These are phyloP conservation scores for Candida nemodendra DNA, from an alignment of 805 yeast genomes.

Conservation along the genomic window DNA sequence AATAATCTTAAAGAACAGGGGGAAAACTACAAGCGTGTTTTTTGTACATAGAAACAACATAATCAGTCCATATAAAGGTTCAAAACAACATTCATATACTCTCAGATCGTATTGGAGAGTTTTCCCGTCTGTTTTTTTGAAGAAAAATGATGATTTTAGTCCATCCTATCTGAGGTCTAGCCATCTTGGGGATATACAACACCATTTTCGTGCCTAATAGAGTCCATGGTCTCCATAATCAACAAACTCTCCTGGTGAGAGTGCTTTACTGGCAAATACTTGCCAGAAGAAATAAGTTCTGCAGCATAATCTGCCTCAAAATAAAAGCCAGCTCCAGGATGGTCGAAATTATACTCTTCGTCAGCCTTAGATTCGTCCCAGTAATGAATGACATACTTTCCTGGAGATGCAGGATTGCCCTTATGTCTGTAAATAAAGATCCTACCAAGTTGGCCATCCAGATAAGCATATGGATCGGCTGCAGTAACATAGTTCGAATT, in stretches of 20 bases:
- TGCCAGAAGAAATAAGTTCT: constrained; percentile 40
- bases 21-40: no score
- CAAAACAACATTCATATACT: no score
- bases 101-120: no score
- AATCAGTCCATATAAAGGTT: no score
- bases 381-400: constrained; percentile 33
- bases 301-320: constrained; percentile 58
- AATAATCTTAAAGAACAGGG: no score
- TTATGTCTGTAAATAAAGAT: constrained; percentile 16
- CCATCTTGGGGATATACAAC: constrained; percentile 43
- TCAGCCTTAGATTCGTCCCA: constrained; percentile 27
- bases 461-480: constrained; percentile 12
- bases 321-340: constrained; percentile 47
- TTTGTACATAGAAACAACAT: no score
- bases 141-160: no score
- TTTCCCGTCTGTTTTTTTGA: no score
- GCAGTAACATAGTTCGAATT: constrained; percentile 15
- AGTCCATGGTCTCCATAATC: constrained; percentile 50
- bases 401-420: constrained; percentile 25
- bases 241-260: constrained; percentile 45
- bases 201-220: constrained; percentile 42
- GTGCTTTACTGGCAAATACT: constrained; percentile 32
- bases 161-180: no score
- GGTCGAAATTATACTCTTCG: constrained; percentile 27
- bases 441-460: constrained; percentile 22